A percentile compares a stretch with the other conserved stretches of the same genome.
These are phyloP conservation scores for Fusarium anguioides DNA, from an alignment of 2,329 filamentous ascomycete genomes.

Conservation along the genomic window DNA sequence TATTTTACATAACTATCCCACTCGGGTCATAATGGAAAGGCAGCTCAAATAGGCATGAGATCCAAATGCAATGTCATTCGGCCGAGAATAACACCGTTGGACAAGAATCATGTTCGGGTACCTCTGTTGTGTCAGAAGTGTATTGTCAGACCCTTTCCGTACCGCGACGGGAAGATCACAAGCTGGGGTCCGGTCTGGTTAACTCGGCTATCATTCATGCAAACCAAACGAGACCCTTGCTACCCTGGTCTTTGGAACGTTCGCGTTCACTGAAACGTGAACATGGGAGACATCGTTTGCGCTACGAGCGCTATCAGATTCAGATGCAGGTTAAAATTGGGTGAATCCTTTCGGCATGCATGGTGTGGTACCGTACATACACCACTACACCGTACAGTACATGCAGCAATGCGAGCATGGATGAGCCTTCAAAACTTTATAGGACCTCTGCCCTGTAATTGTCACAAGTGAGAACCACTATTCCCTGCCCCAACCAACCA, in stretches of 20 bases:
- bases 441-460: neutral
- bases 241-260: constrained; percentile 17
- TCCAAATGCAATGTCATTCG: constrained; percentile 8
- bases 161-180: constrained; percentile 1
- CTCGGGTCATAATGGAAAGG: neutral
- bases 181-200: constrained; percentile 22
- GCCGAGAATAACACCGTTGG: constrained; percentile 41
- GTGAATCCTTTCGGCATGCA: constrained; percentile 25
- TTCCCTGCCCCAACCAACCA: constrained; percentile 31
- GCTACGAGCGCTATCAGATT: neutral
- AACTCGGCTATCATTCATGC: constrained; percentile 25
- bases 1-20: too few species aligned
- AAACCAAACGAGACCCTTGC: too few species aligned
- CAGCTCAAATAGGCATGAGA: constrained; percentile 5
- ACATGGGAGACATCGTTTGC: constrained; percentile 14
- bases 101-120: constrained; percentile 25
- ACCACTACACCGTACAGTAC: neutral
- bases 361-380: too few species aligned
- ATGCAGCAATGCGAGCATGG: neutral
- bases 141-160: constrained; percentile 4
- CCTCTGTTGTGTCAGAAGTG: constrained; percentile 13
- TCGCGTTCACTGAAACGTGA: neutral
- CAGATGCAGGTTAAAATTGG: constrained; percentile 18
- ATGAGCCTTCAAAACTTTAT: constrained; percentile 1
- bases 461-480: constrained; percentile 30